phyloP scores from a whole-genome alignment of 192 early-diverging fungal species.

The Coemansia sp. region DNA sequence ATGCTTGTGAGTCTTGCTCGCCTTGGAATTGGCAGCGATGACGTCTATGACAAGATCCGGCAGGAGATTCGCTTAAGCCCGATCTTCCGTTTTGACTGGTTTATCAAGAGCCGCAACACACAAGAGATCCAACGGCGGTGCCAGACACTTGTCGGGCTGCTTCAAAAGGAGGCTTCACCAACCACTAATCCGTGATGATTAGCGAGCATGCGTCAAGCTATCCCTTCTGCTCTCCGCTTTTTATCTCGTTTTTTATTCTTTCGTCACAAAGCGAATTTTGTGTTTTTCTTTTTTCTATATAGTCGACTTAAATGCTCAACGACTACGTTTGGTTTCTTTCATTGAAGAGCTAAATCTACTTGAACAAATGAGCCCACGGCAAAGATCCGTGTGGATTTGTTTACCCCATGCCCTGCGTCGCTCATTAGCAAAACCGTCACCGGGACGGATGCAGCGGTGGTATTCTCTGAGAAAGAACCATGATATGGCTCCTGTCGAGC shows the following conservation, averaged over 20 bases:
- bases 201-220: neutral
- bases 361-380: neutral
- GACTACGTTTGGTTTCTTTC: neutral
- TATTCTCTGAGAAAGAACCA: neutral
- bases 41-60: constrained; percentile 91
- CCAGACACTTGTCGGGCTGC: constrained; percentile 70
- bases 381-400: neutral
- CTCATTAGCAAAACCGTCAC: neutral
- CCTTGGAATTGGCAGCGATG: constrained; percentile 86
- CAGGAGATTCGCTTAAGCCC: constrained; percentile 79
- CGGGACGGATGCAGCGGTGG: neutral
- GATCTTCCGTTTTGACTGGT: constrained; percentile 97
- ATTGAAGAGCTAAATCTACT: neutral
- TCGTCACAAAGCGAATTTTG: neutral
- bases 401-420: neutral
- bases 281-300: neutral
- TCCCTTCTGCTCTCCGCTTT: neutral
- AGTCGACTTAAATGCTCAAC: neutral
- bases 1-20: constrained; percentile 86
- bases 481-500: neutral
- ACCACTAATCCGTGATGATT: neutral
- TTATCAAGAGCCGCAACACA: constrained; percentile 90
- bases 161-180: constrained; percentile 41
- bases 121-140: constrained; percentile 82
- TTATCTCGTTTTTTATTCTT: neutral